Percentiles rank a stretch among this genome's conserved stretches.
These are phyloP conservation scores for Trypanosoma scelopori DNA, from an alignment of 208 protist genomes.

Conservation along the genomic window DNA sequence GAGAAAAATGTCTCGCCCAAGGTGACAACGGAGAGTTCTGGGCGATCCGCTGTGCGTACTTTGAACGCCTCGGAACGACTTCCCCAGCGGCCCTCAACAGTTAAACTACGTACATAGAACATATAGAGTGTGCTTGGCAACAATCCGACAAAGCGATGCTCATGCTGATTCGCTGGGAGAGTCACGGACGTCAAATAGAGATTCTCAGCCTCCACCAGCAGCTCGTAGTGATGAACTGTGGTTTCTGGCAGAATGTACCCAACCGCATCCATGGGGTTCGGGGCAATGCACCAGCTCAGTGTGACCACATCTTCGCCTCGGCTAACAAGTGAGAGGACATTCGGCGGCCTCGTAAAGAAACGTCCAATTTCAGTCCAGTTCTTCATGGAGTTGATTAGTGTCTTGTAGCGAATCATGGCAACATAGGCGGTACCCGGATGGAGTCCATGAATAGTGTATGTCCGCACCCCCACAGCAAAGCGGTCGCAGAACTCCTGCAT, in stretches of 20 bases:
- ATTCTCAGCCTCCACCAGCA: slow-evolving; percentile 48
- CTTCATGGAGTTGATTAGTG: slow-evolving; percentile 71
- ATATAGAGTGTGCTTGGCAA: slow-evolving; percentile 69
- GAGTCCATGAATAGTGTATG: slow-evolving; percentile 68
- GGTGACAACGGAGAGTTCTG: slow-evolving; percentile 43
- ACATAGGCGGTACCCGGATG: slow-evolving; percentile 75
- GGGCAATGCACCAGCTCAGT: slow-evolving; percentile 54
- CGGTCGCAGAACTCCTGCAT: slow-evolving; percentile 47
- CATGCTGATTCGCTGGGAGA: slow-evolving; percentile 28
- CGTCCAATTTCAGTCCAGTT: slow-evolving; percentile 78
- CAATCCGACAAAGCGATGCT: slow-evolving; percentile 57
- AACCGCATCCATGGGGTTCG: slow-evolving; percentile 29
- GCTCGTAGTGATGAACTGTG: slow-evolving; percentile 45
- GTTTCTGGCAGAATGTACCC: slow-evolving; percentile 51
- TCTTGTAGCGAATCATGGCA: slow-evolving; percentile 82
- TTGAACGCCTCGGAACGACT: slow-evolving; percentile 55
- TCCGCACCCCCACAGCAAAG: slow-evolving; percentile 56
- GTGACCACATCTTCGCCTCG: slow-evolving; percentile 85
- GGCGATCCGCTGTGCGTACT: slow-evolving; percentile 63
- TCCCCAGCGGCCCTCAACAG: slow-evolving; percentile 70
- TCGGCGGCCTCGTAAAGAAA: slow-evolving; percentile 73
- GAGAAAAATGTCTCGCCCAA: slow-evolving; percentile 83
- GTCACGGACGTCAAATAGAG: slow-evolving; percentile 24
- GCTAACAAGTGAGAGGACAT: slow-evolving; percentile 47
- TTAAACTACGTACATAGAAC: slow-evolving; percentile 71